Percentiles rank a stretch among this genome's conserved stretches.
phyloP scores from a whole-genome alignment of 2,329 filamentous ascomycete species.

The Aureobasidium subglaciale region DNA sequence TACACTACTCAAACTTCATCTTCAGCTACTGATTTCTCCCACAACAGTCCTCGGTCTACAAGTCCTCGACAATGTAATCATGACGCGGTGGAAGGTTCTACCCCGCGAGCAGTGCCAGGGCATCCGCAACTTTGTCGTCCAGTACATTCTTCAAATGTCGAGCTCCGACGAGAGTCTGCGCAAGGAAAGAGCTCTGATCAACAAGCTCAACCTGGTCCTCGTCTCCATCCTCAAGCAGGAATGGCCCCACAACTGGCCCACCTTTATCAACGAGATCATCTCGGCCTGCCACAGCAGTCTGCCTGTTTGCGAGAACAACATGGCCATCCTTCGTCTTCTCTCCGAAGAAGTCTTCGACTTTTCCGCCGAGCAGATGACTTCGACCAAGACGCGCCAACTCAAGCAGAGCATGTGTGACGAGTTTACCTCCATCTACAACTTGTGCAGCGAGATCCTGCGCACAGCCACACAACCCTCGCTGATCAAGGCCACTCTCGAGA shows the following conservation, averaged over 20 bases:
- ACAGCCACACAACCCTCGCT: constrained; percentile 82
- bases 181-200: constrained; percentile 79
- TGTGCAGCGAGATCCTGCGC: constrained; percentile 90
- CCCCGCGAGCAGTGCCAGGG: constrained; percentile 91
- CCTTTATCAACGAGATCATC: constrained; percentile 99
- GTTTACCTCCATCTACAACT: constrained; percentile 96
- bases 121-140: constrained; percentile 97
- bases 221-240: constrained; percentile 98
- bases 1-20: not conserved
- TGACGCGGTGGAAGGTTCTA: constrained; percentile 97
- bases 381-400: constrained; percentile 86
- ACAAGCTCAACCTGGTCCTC: constrained; percentile 96
- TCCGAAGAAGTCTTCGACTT: constrained; percentile 99
- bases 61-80: constrained; percentile 95
- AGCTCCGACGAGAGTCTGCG: constrained; percentile 81
- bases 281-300: constrained; percentile 90
- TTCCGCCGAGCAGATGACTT: constrained; percentile 99
- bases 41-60: constrained; percentile 77
- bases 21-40: constrained; percentile 27
- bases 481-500: constrained; percentile 95
- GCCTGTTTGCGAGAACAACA: constrained; percentile 99
- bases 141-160: constrained; percentile 94
- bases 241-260: constrained; percentile 99
- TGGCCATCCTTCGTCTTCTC: constrained; percentile 90
- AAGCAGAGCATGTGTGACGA: constrained; percentile 99